Evolutionary conservation across 1,139 yeast species (phyloP).

Genomic region (Geotrichum restrictum): DNA sequence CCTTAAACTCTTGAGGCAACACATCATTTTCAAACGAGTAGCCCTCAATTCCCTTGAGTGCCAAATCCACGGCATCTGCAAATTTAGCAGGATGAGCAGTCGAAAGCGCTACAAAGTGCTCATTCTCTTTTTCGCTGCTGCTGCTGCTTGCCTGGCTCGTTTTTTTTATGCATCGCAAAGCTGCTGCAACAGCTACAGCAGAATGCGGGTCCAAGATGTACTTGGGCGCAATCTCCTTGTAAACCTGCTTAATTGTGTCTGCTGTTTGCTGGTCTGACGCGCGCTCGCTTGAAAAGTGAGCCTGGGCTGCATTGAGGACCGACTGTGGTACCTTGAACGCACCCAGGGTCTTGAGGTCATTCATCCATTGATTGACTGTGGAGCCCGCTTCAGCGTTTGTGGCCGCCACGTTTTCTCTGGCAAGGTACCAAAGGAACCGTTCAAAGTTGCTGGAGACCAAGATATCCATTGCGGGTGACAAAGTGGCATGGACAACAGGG

Average conservation of each 20-base stretch:
- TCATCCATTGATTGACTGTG: slow-evolving; percentile 72
- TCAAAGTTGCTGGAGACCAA: slow-evolving; percentile 92
- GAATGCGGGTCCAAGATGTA: slow-evolving; percentile 95
- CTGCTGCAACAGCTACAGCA: slow-evolving; percentile 85
- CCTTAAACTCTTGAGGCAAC: slow-evolving; percentile 80
- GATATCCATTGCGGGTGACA: slow-evolving; percentile 98
- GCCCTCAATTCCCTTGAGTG: slow-evolving; percentile 59
- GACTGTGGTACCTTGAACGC: slow-evolving; percentile 65
- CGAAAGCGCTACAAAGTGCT: slow-evolving; percentile 71
- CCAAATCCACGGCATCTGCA: slow-evolving; percentile 87
- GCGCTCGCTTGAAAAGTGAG: slow-evolving; percentile 71
- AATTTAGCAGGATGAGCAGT: slow-evolving; percentile 99
- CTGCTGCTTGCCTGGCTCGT: no score
- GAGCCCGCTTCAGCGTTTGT: slow-evolving; percentile 72
- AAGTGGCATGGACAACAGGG: slow-evolving; percentile 76
- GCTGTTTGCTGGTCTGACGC: slow-evolving; percentile 76
- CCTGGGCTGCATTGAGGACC: slow-evolving; percentile 62
- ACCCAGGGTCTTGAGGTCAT: slow-evolving; percentile 68
- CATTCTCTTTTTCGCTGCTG: slow-evolving; percentile 43
- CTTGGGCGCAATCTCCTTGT: slow-evolving; percentile 55
- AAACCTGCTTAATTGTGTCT: slow-evolving; percentile 67
- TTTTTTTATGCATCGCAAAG: slow-evolving; percentile 57
- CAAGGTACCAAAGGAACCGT: slow-evolving; percentile 90
- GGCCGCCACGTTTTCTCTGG: slow-evolving; percentile 60
- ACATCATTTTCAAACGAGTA: slow-evolving; percentile 86